Percentiles rank a stretch among this genome's conserved stretches.
Evolutionary conservation across 331 rosid species (phyloP).

Genomic region (Rhamnella rubrinervis): DNA sequence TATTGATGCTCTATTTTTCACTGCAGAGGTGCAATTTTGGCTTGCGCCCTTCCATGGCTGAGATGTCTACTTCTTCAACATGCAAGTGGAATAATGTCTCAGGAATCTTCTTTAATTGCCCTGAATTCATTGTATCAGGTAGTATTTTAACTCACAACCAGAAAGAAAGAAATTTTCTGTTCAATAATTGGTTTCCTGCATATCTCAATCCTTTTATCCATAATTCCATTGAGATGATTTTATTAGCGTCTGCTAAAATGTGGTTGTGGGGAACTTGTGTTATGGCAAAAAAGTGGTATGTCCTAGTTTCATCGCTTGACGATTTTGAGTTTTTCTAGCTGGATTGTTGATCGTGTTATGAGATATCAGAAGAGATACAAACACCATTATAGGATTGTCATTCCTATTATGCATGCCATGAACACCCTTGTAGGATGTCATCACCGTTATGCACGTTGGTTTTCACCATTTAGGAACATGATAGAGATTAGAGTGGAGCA

Average conservation of each 20-base stretch:
- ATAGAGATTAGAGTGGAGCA: too few species aligned
- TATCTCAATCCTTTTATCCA: neutral
- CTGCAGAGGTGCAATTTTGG: conserved; percentile 73
- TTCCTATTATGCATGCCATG: too few species aligned
- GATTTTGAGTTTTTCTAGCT: neutral
- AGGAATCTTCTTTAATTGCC: conserved; percentile 60
- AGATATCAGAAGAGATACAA: neutral
- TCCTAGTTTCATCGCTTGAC: too few species aligned
- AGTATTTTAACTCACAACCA: neutral
- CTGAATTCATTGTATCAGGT: conserved; percentile 81
- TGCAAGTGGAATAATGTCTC: conserved; percentile 70
- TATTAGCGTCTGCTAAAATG: too few species aligned
- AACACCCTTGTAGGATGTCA: too few species aligned
- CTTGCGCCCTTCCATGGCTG: conserved; percentile 75
- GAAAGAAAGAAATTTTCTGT: too few species aligned
- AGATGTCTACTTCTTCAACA: conserved; percentile 68
- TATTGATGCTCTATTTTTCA: neutral
- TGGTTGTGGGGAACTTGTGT: too few species aligned
- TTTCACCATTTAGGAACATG: too few species aligned
- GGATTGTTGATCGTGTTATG: neutral
- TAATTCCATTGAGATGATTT: too few species aligned
- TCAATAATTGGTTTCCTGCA: neutral
- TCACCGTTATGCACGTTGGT: too few species aligned
- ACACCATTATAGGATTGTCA: neutral
- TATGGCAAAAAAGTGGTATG: too few species aligned